Conservation (phyloP, 352 stramenopile genomes). For the Phytophthora constricta region DNA sequence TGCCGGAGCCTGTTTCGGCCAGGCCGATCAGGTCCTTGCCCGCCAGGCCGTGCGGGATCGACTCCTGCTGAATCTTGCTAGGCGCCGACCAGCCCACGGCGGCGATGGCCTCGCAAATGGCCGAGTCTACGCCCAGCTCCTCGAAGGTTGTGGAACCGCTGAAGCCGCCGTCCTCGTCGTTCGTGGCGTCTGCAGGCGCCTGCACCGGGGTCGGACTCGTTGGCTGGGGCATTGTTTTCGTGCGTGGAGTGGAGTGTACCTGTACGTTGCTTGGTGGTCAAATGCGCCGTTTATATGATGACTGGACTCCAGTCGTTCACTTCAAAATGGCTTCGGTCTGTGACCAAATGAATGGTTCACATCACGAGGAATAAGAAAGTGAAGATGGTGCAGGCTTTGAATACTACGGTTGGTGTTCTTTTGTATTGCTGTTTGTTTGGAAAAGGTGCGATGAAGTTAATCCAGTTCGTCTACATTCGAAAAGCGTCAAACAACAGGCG, state of each 20-base stretch:
- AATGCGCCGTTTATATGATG: too few relatives aligned
- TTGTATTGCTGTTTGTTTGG: too few relatives aligned
- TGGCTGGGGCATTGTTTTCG: conserved; percentile 5
- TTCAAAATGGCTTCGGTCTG: too few relatives aligned
- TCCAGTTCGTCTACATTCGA: too few relatives aligned
- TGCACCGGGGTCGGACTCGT: background rate
- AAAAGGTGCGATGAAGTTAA: too few relatives aligned
- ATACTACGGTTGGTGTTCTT: too few relatives aligned
- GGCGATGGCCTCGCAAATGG: conserved; percentile 93
- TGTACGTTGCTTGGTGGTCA: background rate
- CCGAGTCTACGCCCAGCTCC: conserved; percentile 90
- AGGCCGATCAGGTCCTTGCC: conserved; percentile 98
- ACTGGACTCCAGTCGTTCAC: too few relatives aligned
- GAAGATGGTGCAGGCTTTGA: too few relatives aligned
- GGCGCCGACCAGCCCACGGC: conserved; percentile 93
- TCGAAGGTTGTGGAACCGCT: conserved; percentile 85
- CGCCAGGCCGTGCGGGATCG: conserved; percentile 92
- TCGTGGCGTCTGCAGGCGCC: conserved; percentile 30
- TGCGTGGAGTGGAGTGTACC: background rate
- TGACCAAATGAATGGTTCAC: too few relatives aligned
- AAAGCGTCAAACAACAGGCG: too few relatives aligned
- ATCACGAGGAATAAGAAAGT: too few relatives aligned
- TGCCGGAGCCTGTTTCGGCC: conserved; percentile 95
- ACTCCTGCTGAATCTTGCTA: conserved; percentile 95
- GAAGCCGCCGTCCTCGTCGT: conserved; percentile 52